Evolutionary conservation across 2,329 filamentous ascomycete genomes (phyloP), one percentile per base, ranked within the genome.

Genomic region (Tolypocladium cylindrosporum): DNA sequence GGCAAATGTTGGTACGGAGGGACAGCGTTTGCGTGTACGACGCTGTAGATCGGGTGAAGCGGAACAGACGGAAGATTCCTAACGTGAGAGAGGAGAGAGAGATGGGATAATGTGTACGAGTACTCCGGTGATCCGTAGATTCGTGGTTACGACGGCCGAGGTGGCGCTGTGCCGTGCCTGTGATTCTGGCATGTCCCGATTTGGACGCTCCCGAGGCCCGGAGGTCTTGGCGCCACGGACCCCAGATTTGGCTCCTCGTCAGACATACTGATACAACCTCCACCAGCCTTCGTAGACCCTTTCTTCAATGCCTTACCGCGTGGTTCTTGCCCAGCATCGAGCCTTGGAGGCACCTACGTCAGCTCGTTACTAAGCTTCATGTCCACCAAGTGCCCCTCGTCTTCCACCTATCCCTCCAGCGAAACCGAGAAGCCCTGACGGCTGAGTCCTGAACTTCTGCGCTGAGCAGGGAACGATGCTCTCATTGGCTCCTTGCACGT

Each of bases 141-240:
- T 31, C 43, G 7, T 19, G 14, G 27, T n/a, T 11, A n/a, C 31
- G 31, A n/a, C 27, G 21, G 27, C 48, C 48, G 48, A 51, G 48
- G 48, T 51, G 48, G 48, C 48, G 45, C 7, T 34, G 45, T 7
- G 27, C 27, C 13, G 27, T 51, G 51, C 51, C 51, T 37, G 51
- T 54, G 51, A 39, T 40, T 40, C 27, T 40, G n/a, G 2, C 36
- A 16, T 39, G 10, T 13, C 51, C 36, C 51, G 34, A 39, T 53
- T 39, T 36, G 51, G 51, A 39, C 51, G 14, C 13, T 54, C 51
- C 51, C 51, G 51, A 37, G 51, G 51, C 36, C 40, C 51, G 21
- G 36, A 39, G 50, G 31, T 52, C 50, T 51, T 51, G 10, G 50
- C 50, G 50, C 19, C n/a, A 21, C 7, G 16, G 19, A 34, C 50